These are phyloP conservation scores for Xylaria hypoxylon DNA, from an alignment of 2,329 filamentous ascomycete species.

Conservation along the genomic window DNA sequence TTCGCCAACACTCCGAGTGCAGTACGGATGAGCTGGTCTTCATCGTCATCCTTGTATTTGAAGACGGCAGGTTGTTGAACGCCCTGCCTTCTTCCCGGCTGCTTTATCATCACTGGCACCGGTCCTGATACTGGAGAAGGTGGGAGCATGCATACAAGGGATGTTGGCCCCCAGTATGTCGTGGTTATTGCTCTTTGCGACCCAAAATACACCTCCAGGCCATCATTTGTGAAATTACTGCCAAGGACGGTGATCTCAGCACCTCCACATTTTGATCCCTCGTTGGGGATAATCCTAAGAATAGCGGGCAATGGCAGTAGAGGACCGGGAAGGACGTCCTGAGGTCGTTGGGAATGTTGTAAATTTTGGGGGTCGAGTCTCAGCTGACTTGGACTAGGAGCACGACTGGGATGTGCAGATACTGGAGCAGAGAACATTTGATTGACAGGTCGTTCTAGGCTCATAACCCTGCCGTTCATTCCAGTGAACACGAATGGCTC, in stretches of 20 bases:
- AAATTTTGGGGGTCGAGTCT: conserved; percentile 59
- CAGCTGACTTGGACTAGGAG: conserved; percentile 75
- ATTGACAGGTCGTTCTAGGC: conserved; percentile 72
- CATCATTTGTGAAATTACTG: conserved; percentile 78
- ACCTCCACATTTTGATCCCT: conserved; percentile 84
- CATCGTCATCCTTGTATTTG: conserved; percentile 79
- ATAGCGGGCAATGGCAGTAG: conserved; percentile 70
- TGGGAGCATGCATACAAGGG: conserved; percentile 82
- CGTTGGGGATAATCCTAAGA: conserved; percentile 83
- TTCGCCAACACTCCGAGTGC: conserved; percentile 73
- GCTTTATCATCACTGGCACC: conserved; percentile 77
- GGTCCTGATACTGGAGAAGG: conserved; percentile 74
- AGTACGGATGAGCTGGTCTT: conserved; percentile 75
- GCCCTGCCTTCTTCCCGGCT: conserved; percentile 49
- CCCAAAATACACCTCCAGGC: conserved; percentile 88
- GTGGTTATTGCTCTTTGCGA: conserved; percentile 73
- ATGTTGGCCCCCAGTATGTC: conserved; percentile 82
- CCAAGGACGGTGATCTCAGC: conserved; percentile 90
- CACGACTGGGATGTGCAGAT: conserved; percentile 80
- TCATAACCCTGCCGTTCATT: conserved; percentile 69
- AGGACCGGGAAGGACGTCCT: conserved; percentile 62
- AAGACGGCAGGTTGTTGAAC: conserved; percentile 66
- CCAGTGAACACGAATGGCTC: conserved; percentile 69
- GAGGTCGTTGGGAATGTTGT: conserved; percentile 56
- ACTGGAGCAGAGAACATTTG: conserved; percentile 78